phyloP scores from a whole-genome alignment of 176 grass and related monocot genomes.

The Melocanna baccifera region DNA sequence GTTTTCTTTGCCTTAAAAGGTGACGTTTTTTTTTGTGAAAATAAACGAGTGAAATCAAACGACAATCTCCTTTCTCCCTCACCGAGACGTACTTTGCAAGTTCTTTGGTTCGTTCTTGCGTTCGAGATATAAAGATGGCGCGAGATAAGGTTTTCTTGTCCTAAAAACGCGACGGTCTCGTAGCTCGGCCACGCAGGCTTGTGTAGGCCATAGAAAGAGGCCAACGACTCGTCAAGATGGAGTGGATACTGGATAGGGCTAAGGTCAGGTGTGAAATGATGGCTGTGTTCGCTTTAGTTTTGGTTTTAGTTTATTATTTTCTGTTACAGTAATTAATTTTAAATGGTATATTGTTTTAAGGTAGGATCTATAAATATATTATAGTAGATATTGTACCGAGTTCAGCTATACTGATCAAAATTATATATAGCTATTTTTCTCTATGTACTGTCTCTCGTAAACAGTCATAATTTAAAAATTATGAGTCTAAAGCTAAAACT shows the following conservation, averaged over 20 bases:
- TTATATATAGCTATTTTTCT: no score
- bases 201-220: not conserved
- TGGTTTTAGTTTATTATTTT: no score
- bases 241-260: not conserved
- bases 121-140: not conserved
- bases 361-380: no score
- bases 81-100: not conserved
- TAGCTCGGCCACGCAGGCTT: not conserved
- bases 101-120: not conserved
- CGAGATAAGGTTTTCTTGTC: not conserved
- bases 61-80: not conserved
- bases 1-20: not conserved
- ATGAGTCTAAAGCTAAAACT: no score
- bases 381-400: no score
- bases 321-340: no score
- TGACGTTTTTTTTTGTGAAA: not conserved
- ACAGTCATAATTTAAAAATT: no score
- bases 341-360: no score
- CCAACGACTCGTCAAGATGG: not conserved
- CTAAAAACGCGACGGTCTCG: not conserved
- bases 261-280: not conserved
- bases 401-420: no score
- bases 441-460: no score
- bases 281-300: no score
- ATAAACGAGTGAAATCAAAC: not conserved